Base-by-base conservation (phyloP, 2,329 filamentous ascomycete genomes). In the Diaporthe citriasiana region DNA sequence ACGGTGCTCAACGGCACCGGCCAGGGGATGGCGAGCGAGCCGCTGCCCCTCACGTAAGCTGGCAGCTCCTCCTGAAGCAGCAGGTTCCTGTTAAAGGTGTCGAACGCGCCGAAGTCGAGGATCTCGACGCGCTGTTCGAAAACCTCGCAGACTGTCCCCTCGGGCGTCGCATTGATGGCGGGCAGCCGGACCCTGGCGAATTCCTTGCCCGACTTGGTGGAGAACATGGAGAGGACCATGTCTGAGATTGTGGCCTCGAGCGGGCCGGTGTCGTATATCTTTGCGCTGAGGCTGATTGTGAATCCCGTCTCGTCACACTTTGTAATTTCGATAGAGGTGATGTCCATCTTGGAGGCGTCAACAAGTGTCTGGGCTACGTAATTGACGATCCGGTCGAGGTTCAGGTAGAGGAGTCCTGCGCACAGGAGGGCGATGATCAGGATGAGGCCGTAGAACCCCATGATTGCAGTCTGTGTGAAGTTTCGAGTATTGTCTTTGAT, bases 51-150 rank as follows among this genome's bases (percentile, higher is more conserved):
- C 10, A 72, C 38, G 40, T 72, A 57, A n/a, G 60, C 55, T 19
- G 60, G 71, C 22, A 68, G 71, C 57, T 72, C 70, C 47, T 33
- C 59, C 40, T 72, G 70, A 17, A 66, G 57, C 19, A 72, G 35
- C 33, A 72, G 50, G 70, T 72, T 72, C 70, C 30, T 66, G 70
- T 56, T 68, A 50, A 72, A 72, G 50, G 70, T 56, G 47, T 55
- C 47, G 38, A 72, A 55, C 12, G 59, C 70, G 13, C 5, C 70
- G 9, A n/a, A 30, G 47, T 72, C 70, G 50, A 72, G 70, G 27
- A 72, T 66, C 47, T 56, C 35, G 35, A 72, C 59, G 38, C 50
- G 70, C 53, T 72, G 70, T 27, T 56, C 59, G 22, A 30, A 30
- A 9, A 72, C 59, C n/a, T 55, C n/a, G 40, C 57, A 72, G 17